Conservation (phyloP, 495 filamentous ascomycete genomes). For the Annulohypoxylon nitens region DNA sequence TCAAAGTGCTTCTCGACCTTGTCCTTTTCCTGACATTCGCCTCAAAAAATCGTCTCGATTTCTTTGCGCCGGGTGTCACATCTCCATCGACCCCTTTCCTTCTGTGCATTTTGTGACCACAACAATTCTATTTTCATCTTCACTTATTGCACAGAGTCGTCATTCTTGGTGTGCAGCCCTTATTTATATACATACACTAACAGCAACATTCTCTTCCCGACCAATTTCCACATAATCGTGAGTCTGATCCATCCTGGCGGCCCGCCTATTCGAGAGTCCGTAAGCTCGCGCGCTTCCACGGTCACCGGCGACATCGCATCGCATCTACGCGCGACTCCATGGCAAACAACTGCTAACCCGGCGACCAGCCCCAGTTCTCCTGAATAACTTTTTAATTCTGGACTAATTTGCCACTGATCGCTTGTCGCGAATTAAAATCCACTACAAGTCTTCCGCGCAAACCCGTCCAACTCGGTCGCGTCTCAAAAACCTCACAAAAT, state of each 20-base stretch:
- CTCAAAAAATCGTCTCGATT: constrained; percentile 37
- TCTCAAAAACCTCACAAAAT: constrained; percentile 59
- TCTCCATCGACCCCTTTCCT: constrained; percentile 37
- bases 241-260: constrained; percentile 52
- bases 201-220: constrained; percentile 21
- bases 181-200: constrained; percentile 16
- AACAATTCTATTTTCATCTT: constrained; percentile 24
- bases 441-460: constrained; percentile 22
- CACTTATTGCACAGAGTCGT: constrained; percentile 22
- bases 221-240: constrained; percentile 46
- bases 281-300: constrained; percentile 44
- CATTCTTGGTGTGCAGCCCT: constrained; percentile 10
- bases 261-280: constrained; percentile 42
- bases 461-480: constrained; percentile 45
- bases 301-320: constrained; percentile 42
- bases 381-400: constrained; percentile 38
- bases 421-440: constrained; percentile 18
- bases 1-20: constrained; percentile 22
- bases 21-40: constrained; percentile 38
- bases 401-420: constrained; percentile 12
- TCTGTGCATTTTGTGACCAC: constrained; percentile 25
- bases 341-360: constrained; percentile 50
- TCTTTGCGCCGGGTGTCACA: constrained; percentile 51
- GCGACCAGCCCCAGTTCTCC: constrained; percentile 39
- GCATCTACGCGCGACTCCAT: constrained; percentile 39